Base-by-base conservation (phyloP, 2,329 filamentous ascomycete genomes). In the Aspergillus sojae region DNA sequence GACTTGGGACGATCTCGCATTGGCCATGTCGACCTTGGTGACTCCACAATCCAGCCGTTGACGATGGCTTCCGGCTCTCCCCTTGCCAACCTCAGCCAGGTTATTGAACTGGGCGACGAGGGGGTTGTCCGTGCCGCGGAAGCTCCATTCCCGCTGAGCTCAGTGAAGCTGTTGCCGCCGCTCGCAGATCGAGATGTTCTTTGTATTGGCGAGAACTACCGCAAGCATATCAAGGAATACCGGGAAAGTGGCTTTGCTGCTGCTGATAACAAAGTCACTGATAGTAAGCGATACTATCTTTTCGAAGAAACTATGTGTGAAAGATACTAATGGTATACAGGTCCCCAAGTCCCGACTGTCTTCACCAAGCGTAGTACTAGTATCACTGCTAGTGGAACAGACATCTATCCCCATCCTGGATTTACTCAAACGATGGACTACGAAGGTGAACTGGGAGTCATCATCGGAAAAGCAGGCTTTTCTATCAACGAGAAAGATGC, bases 391-490 rank as follows among this genome's bases (percentile, higher is more conserved):
- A 52, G 48, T 52, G 48, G 48, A 5, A 32, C 48, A 19, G 48
- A 52, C 9, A 52, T 52, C 28, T 52, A 52, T 52, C 48, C 48
- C 28, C 82, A 85, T 67, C 67, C 73, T 0, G 75, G 75, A 0
- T 86, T 86, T 65, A 85, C 84, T 1, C 62, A 80, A 11, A 84
- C 79, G 1, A 66, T 81, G 1, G 85, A 87, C 67, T 87, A 86
- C 12, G 85, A 87, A 64, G 85, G 85, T 19, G 85, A 87, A 64
- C 79, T 88, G 53, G 84, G 83, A 0, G 82, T 87, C 3, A 84
- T 87, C 23, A 74, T 87, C n/a, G 84, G 84, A 1, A 84, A 82
- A 60, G 30, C 76, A 0, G 85, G 82, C 0, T 82, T 79, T 55
- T 74, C 75, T 1, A 78, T 86, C 46, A 48, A 65, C 0, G 79